Conservation (phyloP, 2,329 filamentous ascomycete genomes). For the Lachnellula suecica region DNA sequence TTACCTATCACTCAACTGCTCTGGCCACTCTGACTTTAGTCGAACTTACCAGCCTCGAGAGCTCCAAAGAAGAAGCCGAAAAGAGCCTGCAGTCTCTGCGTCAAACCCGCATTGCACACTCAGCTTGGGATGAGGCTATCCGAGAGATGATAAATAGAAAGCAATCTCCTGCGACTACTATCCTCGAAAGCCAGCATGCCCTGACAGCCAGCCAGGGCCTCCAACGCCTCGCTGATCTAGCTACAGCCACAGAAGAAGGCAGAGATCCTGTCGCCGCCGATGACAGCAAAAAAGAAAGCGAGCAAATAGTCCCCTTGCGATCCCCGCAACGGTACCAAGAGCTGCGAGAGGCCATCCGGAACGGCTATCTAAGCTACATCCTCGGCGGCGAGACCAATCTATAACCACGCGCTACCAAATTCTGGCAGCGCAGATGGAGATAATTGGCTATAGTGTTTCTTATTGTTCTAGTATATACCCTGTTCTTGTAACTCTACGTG, state of each 20-base stretch:
- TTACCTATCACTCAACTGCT: slow-evolving; percentile 66
- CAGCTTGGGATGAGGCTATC: slow-evolving; percentile 58
- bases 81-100: slow-evolving; percentile 55
- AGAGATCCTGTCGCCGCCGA: slow-evolving; percentile 11
- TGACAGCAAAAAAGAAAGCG: slow-evolving; percentile 19
- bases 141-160: slow-evolving; percentile 45
- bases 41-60: slow-evolving; percentile 55
- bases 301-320: slow-evolving; percentile 8
- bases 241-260: slow-evolving; percentile 27
- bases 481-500: no score
- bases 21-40: slow-evolving; percentile 60
- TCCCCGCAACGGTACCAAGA: slow-evolving; percentile 10
- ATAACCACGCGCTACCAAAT: no score
- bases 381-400: slow-evolving; percentile 15
- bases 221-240: slow-evolving; percentile 58
- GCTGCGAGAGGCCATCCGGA: slow-evolving; percentile 18
- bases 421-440: no score
- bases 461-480: no score
- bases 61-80: slow-evolving; percentile 56
- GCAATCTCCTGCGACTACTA: slow-evolving; percentile 1
- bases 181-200: slow-evolving; percentile 16
- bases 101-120: slow-evolving; percentile 49
- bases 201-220: slow-evolving; percentile 37
- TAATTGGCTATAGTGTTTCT: no score
- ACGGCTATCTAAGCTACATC: slow-evolving; percentile 19